A percentile compares a stretch with the other conserved stretches of the same genome.
phyloP scores from a whole-genome alignment of 2,329 filamentous ascomycete genomes.

The Diaporthe citriasiana region DNA sequence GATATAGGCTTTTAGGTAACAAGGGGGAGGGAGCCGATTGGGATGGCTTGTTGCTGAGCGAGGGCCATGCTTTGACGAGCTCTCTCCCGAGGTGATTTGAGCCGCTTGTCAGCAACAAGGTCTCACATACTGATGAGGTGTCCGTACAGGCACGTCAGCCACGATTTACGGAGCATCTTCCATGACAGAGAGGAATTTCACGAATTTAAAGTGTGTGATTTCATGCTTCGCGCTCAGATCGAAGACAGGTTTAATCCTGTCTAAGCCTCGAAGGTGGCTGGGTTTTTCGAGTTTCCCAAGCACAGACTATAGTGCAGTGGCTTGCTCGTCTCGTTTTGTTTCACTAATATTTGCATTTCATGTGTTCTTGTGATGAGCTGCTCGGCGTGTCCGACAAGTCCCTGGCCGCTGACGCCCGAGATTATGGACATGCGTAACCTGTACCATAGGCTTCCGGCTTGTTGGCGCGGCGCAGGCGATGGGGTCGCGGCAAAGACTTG shows the following conservation, averaged over 20 bases:
- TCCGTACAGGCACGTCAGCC: slow-evolving; percentile 1
- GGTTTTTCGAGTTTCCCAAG: not conserved
- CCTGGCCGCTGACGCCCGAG: not conserved
- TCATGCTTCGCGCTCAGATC: not conserved
- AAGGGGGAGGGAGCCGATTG: slow-evolving; percentile 29
- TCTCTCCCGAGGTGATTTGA: not conserved
- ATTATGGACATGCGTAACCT: slow-evolving; percentile 1
- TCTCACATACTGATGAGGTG: slow-evolving; percentile 15
- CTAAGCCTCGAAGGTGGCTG: not conserved
- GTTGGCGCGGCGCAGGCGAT: not conserved
- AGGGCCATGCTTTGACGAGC: slow-evolving; percentile 21
- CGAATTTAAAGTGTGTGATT: not conserved
- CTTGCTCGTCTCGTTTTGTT: not conserved
- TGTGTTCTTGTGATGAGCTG: not conserved
- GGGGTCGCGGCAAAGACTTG: not conserved
- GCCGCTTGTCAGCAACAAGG: slow-evolving; percentile 9
- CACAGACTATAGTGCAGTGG: not conserved
- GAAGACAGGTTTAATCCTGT: not conserved
- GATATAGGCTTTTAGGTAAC: not conserved
- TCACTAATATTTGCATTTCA: not conserved
- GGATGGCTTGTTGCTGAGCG: slow-evolving; percentile 6
- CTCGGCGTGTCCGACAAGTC: not conserved
- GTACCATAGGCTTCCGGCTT: not conserved
- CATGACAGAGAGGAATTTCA: not conserved
- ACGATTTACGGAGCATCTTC: not conserved